Evolutionary conservation across 176 grass and related monocot genomes (phyloP).

Genomic region (Neostapfia colusana): DNA sequence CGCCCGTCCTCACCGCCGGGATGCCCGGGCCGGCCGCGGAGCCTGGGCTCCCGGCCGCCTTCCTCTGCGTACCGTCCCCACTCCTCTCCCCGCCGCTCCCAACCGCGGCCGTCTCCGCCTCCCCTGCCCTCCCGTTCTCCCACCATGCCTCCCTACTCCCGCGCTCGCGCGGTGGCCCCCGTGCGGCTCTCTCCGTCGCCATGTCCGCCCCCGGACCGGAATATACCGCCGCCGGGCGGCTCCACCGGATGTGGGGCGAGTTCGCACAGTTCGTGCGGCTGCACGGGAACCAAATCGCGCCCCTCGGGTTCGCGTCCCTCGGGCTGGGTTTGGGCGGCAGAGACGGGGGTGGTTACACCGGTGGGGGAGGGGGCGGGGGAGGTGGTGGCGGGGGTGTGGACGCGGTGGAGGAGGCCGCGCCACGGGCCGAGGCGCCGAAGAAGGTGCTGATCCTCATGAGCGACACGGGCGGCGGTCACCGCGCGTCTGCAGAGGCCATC

Average conservation of each 20-base stretch:
- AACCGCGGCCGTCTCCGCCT: not conserved
- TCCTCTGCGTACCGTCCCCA: conserved; percentile 41
- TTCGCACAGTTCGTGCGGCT: conserved; percentile 66
- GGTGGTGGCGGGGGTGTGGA: conserved; percentile 32
- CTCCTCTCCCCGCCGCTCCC: conserved; percentile 49
- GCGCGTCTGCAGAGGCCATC: conserved; percentile 92
- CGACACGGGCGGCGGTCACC: conserved; percentile 89
- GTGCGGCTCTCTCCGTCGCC: conserved; percentile 41
- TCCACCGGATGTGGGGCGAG: conserved; percentile 56
- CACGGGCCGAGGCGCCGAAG: conserved; percentile 58
- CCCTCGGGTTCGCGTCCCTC: conserved; percentile 73
- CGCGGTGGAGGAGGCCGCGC: conserved; percentile 43
- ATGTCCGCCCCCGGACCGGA: conserved; percentile 18
- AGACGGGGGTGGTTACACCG: not conserved
- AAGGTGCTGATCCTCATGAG: conserved; percentile 97
- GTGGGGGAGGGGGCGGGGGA: conserved; percentile 8
- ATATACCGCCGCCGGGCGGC: conserved; percentile 15
- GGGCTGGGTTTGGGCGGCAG: conserved; percentile 28
- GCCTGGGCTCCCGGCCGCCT: conserved; percentile 46
- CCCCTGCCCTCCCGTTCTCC: not conserved
- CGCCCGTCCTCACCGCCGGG: conserved; percentile 18
- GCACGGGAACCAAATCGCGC: conserved; percentile 61
- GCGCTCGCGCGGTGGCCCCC: conserved; percentile 38
- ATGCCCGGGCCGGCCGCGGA: conserved; percentile 45
- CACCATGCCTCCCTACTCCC: conserved; percentile 45